Base-by-base conservation (phyloP, 2,329 filamentous ascomycete species). In the Paracoccidioides brasiliensis region DNA sequence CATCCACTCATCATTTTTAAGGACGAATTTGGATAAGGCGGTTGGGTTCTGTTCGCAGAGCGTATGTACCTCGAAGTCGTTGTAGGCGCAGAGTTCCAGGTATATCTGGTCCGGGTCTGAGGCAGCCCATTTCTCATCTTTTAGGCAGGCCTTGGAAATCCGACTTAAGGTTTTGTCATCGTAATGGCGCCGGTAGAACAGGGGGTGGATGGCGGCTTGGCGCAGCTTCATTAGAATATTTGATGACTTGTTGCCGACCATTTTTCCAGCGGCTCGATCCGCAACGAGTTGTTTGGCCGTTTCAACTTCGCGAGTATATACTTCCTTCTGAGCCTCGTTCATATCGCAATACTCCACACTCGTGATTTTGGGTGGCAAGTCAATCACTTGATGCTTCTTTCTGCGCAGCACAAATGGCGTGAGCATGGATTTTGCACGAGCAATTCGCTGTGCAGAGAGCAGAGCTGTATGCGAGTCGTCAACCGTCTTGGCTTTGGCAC, bases 391-490 rank as follows among this genome's bases (percentile, higher is more conserved):
- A 51, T 88, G 82, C 74, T 98, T 98, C 73, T 93, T 91, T 6
- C 93, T 82, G 59, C 95, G 88, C 2, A 98, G 76, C 54, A 98
- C 93, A 67, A 98, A 98, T 0, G 93, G 93, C 30, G 90, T 89
- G 65, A 98, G 82, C 76, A 98, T 98, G 0, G 86, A 89, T 55
- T 90, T 84, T 2, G 93, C 93, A 46, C 90, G 81, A 56, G 82
- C 81, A 56, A 97, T 93, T 44, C 93, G 85, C 67, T 95, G 88
- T 46, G 82, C 85, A 28, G 93, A 95, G 1, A 98, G 75, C 9
- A 97, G 79, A 1, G 89, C 86, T 28, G 87, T 87, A 66, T 96
- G 81, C 12, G 79, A 76, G 28, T 73, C 84, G 56, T 85, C 81
- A 41, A 84, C 84, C 22, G 90, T 86, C 54, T 86, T 90, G 10